Conservation (phyloP, 805 yeast genomes). For the Pichia manshurica region DNA sequence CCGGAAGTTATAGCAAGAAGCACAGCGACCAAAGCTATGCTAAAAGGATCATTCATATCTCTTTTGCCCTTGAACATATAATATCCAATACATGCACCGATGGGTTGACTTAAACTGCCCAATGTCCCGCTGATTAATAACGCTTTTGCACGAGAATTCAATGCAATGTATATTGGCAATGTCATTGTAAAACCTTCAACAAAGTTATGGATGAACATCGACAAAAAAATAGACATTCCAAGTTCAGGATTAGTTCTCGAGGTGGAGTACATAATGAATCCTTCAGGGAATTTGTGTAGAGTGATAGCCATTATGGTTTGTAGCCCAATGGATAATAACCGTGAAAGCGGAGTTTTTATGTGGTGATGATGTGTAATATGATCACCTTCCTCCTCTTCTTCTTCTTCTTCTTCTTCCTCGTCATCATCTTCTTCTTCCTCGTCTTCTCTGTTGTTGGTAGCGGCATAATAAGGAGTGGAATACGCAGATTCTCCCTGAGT, state of each 20-base stretch:
- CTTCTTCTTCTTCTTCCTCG: background rate
- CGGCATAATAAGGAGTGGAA: background rate
- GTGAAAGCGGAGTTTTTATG: constrained; percentile 67
- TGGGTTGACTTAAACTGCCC: constrained; percentile 83
- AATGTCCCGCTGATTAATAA: constrained; percentile 56
- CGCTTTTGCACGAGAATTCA: constrained; percentile 58
- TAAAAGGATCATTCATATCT: constrained; percentile 31
- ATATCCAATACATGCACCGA: constrained; percentile 75
- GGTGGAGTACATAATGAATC: constrained; percentile 81
- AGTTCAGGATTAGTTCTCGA: constrained; percentile 59
- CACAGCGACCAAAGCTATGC: constrained; percentile 49
- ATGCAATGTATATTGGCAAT: constrained; percentile 76
- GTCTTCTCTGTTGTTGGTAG: background rate
- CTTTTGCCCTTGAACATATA: constrained; percentile 38
- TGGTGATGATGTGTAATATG: constrained; percentile 55
- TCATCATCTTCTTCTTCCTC: background rate
- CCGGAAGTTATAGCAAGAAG: constrained; percentile 77
- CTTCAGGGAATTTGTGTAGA: constrained; percentile 91
- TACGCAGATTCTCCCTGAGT: no score
- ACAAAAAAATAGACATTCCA: constrained; percentile 77
- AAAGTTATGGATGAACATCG: constrained; percentile 83
- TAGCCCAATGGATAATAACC: constrained; percentile 78
- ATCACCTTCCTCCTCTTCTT: background rate
- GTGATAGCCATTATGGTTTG: constrained; percentile 87
- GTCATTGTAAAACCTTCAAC: constrained; percentile 95